Evolutionary conservation across 2,329 filamentous ascomycete genomes (phyloP).

Genomic region (Magnaporthiopsis incrustans): DNA sequence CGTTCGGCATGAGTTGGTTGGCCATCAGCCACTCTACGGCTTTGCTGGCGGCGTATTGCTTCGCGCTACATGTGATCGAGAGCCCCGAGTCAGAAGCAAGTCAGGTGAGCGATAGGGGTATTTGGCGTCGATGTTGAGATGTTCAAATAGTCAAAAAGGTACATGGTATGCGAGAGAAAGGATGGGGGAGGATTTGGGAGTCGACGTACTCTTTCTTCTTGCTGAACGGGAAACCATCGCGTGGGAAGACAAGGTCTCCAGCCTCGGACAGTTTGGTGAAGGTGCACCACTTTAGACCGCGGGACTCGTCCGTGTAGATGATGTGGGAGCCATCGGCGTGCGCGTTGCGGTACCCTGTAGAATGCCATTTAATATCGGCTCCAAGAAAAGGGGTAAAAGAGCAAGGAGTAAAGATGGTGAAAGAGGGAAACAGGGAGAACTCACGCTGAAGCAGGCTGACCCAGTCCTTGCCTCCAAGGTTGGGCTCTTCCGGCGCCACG

Average conservation of each 20-base stretch:
- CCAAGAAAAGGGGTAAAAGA: not conserved
- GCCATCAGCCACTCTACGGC: constrained; percentile 33
- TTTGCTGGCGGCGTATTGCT: constrained; percentile 42
- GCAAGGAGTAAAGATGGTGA: not conserved
- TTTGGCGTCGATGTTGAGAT: not conserved
- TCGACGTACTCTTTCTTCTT: constrained; percentile 35
- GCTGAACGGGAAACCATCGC: constrained; percentile 25
- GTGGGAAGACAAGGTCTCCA: constrained; percentile 17
- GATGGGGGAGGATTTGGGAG: too few relatives aligned
- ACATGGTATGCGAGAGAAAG: not conserved
- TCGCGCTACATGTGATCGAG: constrained; percentile 24
- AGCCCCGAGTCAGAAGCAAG: not conserved
- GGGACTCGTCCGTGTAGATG: constrained; percentile 16
- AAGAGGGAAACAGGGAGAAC: constrained; percentile 10
- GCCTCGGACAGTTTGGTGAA: constrained; percentile 19
- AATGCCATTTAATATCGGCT: constrained; percentile 13
- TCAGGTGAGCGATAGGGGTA: not conserved
- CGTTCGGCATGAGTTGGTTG: constrained; percentile 19
- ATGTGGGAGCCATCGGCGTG: constrained; percentile 12
- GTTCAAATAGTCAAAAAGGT: not conserved
- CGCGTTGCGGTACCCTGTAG: constrained; percentile 23
- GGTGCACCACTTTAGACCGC: constrained; percentile 17
- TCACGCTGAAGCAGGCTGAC: constrained; percentile 29
- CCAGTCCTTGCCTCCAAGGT: constrained; percentile 27
- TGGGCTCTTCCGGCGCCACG: constrained; percentile 15